Evolutionary conservation across 345 rosid species (phyloP), one percentile per base, ranked within the genome.

Genomic region (Pugionium cornutum): DNA sequence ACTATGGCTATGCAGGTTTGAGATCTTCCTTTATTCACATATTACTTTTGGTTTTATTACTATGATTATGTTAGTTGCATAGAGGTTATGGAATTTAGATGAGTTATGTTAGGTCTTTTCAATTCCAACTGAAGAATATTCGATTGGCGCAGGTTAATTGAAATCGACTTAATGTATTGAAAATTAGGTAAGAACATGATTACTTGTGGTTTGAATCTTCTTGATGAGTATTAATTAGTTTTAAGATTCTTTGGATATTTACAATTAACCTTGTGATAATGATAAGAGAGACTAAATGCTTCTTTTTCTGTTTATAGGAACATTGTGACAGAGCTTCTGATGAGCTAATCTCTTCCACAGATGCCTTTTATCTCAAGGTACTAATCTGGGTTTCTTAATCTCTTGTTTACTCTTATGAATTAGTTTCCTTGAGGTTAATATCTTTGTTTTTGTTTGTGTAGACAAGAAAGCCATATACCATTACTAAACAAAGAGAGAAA

Each of bases 391-490:
- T 61, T 18, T 27, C 29, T 56, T 46, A 57, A 61, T 28, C 53
- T 64, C 31, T 51, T 56, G n/a, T 62, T 62, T 29, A 18, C 45
- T 37, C 52, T 9, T 27, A 18, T 18, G 7, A 10, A 11, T 30
- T 34, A 51, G 58, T 33, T 74, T 33, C 10, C 31, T 37, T 4
- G 64, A 44, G 53, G 31, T 51, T 40, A 33, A 18, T 32, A 37
- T 18, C 4, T 7, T 2, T 6, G 25, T 26, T 47, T 55, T 18
- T 53, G 7, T 40, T 31, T 10, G 37, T 45, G 0, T 43, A 89
- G 94, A 82, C 76, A 43, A 82, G 96, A 57, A 89, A 87, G 63
- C 86, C 96, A 26, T 87, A 87, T 67, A 87, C 91, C 5, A 87
- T 87, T 9, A 82, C 88, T 7, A 89, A 89, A 62, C 94, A 89